phyloP scores from a whole-genome alignment of 2,329 filamentous ascomycete genomes.

The Calonectria pteridis region DNA sequence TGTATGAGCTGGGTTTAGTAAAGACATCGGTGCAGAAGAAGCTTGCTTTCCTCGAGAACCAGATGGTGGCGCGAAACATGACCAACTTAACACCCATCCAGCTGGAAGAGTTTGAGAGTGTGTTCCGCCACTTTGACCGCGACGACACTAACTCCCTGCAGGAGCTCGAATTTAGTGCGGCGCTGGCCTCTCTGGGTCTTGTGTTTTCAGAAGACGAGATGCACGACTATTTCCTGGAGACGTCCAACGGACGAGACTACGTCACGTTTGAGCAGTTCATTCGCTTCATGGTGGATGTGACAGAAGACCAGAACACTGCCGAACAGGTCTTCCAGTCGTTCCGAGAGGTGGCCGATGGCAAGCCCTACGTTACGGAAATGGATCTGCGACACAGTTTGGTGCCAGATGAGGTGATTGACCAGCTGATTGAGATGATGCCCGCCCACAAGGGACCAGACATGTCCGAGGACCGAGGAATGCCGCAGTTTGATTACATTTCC shows the following conservation, averaged over 20 bases:
- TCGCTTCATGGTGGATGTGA: conserved; percentile 98
- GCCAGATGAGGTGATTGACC: conserved; percentile 96
- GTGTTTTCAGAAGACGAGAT: conserved; percentile 99
- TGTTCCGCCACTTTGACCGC: conserved; percentile 97
- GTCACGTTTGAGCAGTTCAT: conserved; percentile 99
- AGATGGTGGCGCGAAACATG: conserved; percentile 98
- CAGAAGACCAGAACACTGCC: conserved; percentile 97
- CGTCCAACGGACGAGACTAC: conserved; percentile 81
- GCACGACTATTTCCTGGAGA: conserved; percentile 93
- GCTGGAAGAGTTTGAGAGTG: conserved; percentile 97
- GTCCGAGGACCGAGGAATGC: conserved; percentile 83
- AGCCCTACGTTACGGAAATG: conserved; percentile 98
- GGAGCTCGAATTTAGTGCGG: conserved; percentile 96
- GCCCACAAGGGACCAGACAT: conserved; percentile 86
- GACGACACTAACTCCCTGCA: conserved; percentile 90
- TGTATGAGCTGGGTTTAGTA: conserved; percentile 92
- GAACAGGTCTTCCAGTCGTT: conserved; percentile 99
- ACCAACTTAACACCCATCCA: conserved; percentile 98
- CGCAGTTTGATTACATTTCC: conserved; percentile 95
- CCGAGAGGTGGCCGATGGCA: conserved; percentile 96
- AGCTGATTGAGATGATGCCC: conserved; percentile 89
- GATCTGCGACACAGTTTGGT: conserved; percentile 95
- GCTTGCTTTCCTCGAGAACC: conserved; percentile 95
- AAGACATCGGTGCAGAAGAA: conserved; percentile 96
- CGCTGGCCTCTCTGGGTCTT: conserved; percentile 91